Evolutionary conservation across 2,329 filamentous ascomycete genomes (phyloP).

Genomic region (Hymenotorrendiella dingleyae): DNA sequence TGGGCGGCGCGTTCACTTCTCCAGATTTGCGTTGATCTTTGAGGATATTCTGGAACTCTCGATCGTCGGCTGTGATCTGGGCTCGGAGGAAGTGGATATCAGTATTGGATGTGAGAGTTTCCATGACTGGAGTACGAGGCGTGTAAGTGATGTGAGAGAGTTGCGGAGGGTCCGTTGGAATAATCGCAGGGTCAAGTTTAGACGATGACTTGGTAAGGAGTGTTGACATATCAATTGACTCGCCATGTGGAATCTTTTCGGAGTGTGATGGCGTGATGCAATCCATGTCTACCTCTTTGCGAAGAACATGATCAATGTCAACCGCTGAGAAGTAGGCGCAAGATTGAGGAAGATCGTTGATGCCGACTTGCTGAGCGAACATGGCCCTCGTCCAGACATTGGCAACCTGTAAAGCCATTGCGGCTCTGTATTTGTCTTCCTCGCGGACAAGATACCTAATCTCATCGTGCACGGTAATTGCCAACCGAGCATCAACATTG

Average conservation of each 20-base stretch:
- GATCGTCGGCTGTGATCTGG: slow-evolving; percentile 71
- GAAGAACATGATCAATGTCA: slow-evolving; percentile 90
- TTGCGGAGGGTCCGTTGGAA: slow-evolving; percentile 50
- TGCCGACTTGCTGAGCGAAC: slow-evolving; percentile 95
- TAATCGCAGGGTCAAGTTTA: slow-evolving; percentile 58
- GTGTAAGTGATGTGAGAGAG: slow-evolving; percentile 61
- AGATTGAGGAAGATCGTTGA: slow-evolving; percentile 86
- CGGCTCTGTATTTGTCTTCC: slow-evolving; percentile 79
- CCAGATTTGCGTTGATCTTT: slow-evolving; percentile 39
- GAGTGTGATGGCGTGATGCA: slow-evolving; percentile 87
- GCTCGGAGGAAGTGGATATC: slow-evolving; percentile 66
- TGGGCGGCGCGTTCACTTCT: slow-evolving; percentile 13
- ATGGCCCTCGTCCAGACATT: slow-evolving; percentile 97
- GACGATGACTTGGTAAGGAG: slow-evolving; percentile 67
- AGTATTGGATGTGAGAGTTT: slow-evolving; percentile 47
- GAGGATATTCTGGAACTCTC: slow-evolving; percentile 68
- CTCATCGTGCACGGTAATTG: slow-evolving; percentile 96
- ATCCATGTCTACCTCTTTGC: slow-evolving; percentile 98
- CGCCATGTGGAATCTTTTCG: slow-evolving; percentile 72
- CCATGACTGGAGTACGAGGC: slow-evolving; percentile 74
- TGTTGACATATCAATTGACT: slow-evolving; percentile 76
- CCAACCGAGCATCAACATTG: slow-evolving; percentile 76
- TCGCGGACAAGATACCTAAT: slow-evolving; percentile 88
- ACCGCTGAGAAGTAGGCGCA: slow-evolving; percentile 95
- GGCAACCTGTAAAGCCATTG: slow-evolving; percentile 87